A percentile compares a stretch with the other conserved stretches of the same genome.
These are phyloP conservation scores for Penicillium sp. DNA, from an alignment of 2,329 filamentous ascomycete species.

Conservation along the genomic window DNA sequence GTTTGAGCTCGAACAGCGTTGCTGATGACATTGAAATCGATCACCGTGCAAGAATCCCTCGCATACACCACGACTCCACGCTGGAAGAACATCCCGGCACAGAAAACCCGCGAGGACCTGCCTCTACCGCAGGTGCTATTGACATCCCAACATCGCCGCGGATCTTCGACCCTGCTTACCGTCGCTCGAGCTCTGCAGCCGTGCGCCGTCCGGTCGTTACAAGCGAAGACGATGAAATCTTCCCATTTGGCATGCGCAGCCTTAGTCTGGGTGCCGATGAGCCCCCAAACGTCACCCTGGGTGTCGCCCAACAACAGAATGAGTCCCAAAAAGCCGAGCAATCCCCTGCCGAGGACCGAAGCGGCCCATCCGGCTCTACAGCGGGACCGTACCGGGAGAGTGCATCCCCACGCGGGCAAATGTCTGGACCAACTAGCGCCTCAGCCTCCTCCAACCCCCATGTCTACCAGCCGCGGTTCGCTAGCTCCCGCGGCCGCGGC, in stretches of 20 bases:
- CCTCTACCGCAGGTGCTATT: slow-evolving; percentile 46
- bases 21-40: slow-evolving; percentile 61
- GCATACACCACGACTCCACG: slow-evolving; percentile 33
- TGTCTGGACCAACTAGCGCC: slow-evolving; percentile 28
- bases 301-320: slow-evolving; percentile 36
- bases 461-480: slow-evolving; percentile 41
- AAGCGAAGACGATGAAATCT: slow-evolving; percentile 47
- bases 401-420: slow-evolving; percentile 22
- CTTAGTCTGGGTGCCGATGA: slow-evolving; percentile 49
- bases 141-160: slow-evolving; percentile 51
- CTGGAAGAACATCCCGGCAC: slow-evolving; percentile 41
- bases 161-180: slow-evolving; percentile 42
- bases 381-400: slow-evolving; percentile 21
- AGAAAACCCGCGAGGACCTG: slow-evolving; percentile 35
- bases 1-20: slow-evolving; percentile 88
- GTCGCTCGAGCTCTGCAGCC: slow-evolving; percentile 48
- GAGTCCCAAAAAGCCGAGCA: slow-evolving; percentile 27
- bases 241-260: slow-evolving; percentile 48
- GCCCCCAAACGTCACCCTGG: slow-evolving; percentile 33
- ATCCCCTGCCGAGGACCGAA: slow-evolving; percentile 23
- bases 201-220: slow-evolving; percentile 38
- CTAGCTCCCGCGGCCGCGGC: slow-evolving; percentile 39
- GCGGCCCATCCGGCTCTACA: slow-evolving; percentile 18
- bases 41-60: slow-evolving; percentile 32
- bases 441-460: slow-evolving; percentile 35